Conservation (phyloP, 768 basidiomycete genomes). For the Lentinula detonsa region DNA sequence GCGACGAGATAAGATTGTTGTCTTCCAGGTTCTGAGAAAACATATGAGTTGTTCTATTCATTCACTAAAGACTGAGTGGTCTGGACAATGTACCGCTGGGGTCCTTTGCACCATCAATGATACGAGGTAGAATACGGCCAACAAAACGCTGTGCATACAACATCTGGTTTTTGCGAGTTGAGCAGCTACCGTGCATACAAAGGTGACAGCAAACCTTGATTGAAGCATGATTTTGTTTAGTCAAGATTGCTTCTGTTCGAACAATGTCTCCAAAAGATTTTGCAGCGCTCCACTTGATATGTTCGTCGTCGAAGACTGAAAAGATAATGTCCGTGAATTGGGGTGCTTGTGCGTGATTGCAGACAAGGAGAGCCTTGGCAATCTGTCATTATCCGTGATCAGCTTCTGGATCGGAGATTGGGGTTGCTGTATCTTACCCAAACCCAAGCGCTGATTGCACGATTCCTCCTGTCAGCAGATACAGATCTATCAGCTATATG, state of each 20-base stretch:
- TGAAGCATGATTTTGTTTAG: constrained; percentile 72
- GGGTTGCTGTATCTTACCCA: constrained; percentile 44
- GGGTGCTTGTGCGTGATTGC: constrained; percentile 56
- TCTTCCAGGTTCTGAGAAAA: constrained; percentile 35
- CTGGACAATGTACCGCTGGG: constrained; percentile 36
- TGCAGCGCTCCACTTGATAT: constrained; percentile 69
- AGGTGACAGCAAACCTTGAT: constrained; percentile 51
- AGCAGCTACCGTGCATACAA: not conserved
- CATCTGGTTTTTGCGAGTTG: constrained; percentile 35
- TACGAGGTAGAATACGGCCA: constrained; percentile 60
- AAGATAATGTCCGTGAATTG: constrained; percentile 61
- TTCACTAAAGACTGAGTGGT: not conserved
- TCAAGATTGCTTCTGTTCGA: constrained; percentile 55
- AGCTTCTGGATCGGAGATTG: not conserved
- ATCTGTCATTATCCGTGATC: constrained; percentile 38
- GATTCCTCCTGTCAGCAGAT: constrained; percentile 33
- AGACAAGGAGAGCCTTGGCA: constrained; percentile 72
- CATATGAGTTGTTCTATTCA: not conserved
- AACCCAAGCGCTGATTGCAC: constrained; percentile 55
- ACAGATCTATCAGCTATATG: constrained; percentile 32
- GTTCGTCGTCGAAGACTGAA: constrained; percentile 59
- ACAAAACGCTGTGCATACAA: constrained; percentile 75
- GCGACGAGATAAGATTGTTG: constrained; percentile 78
- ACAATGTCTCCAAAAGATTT: constrained; percentile 66
- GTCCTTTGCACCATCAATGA: constrained; percentile 63